These are phyloP conservation scores for Halophytophthora batemanensis DNA, from an alignment of 352 stramenopile species.

Conservation along the genomic window DNA sequence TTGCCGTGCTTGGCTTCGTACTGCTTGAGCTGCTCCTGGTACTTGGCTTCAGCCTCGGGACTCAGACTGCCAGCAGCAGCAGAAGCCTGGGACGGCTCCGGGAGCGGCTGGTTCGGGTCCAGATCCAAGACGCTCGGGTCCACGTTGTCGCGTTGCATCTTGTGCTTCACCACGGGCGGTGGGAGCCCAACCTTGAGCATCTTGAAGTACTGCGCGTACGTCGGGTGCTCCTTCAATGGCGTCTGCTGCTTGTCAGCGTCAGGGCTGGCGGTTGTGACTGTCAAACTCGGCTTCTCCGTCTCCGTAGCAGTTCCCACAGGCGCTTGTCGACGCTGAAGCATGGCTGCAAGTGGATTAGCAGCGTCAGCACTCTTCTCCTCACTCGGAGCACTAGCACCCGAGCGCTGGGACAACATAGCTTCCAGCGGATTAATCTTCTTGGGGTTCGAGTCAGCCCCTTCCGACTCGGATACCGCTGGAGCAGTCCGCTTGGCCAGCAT, in stretches of 20 bases:
- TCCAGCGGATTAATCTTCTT: constrained; percentile 33
- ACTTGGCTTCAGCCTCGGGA: constrained; percentile 42
- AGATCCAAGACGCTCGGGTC: constrained; percentile 63
- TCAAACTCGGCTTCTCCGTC: background rate
- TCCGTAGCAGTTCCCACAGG: constrained; percentile 6
- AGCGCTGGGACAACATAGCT: constrained; percentile 44
- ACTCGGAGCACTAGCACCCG: constrained; percentile 3
- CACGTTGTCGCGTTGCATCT: constrained; percentile 67
- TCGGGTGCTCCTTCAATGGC: constrained; percentile 61
- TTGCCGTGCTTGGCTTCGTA: constrained; percentile 71
- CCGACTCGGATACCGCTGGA: constrained; percentile 4
- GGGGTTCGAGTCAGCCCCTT: background rate
- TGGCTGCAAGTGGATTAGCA: constrained; percentile 20
- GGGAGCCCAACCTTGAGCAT: constrained; percentile 79
- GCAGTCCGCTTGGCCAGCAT: constrained; percentile 29
- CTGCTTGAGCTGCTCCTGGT: constrained; percentile 47
- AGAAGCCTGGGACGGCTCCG: constrained; percentile 10
- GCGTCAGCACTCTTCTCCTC: background rate
- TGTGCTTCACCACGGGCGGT: constrained; percentile 64
- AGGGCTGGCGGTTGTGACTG: constrained; percentile 6
- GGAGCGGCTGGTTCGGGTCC: constrained; percentile 53
- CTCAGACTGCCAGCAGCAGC: constrained; percentile 14
- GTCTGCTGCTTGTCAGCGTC: constrained; percentile 24
- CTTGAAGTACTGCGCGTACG: constrained; percentile 76
- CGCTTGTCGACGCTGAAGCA: constrained; percentile 20